Evolutionary conservation across 306 rosid genomes (phyloP), one percentile per base, ranked within the genome.

Genomic region (Spatholobus suberectus): DNA sequence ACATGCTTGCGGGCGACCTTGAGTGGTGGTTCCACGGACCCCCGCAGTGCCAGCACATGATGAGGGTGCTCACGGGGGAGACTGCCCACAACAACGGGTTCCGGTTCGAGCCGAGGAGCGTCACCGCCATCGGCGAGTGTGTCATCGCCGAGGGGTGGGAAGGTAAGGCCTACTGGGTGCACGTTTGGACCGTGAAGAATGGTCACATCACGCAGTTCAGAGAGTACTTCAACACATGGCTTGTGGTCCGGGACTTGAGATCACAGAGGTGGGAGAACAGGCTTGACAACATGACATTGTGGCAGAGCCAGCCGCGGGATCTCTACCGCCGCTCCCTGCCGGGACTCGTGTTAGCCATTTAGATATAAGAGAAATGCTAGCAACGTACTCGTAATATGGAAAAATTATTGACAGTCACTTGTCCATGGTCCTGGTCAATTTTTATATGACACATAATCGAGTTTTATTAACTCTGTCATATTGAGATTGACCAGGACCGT

Each of bases 1-100:
- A 81, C 57, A 78, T 93, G 73, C 81, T 93, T n/a, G 94, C 96
- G 1, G 78, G 85, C 44, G 99, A 93, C 75, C 90, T 95, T 0
- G 99, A 92, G 44, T 95, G 91, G 91, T 95, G 99, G 98, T 95
- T 95, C 90, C 99, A 95, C 51, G 99, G 99, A 2, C 99, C 99
- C 2, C 99, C 96, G 1, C 77, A 84, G 51, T 88, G 98, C 87
- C 95, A 95, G 32, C 97, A 95, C 90, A 95, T 95, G 99, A 95
- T 93, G 99, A 84, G 76, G 75, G 83, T 89, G 51, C 95, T 95
- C 10, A 95, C 99, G 0, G 99, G 97, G 1, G 95, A 89, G 70
- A 81, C 77, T 13, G 32, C 85, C 8, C 76, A 57, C 82, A 75
- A 83, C 68, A 69, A 51, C 0, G 95, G 85, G 37, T 95, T 95